Base-by-base conservation (phyloP, 1,284 basidiomycete species). In the Ceratobasidium sp. region DNA sequence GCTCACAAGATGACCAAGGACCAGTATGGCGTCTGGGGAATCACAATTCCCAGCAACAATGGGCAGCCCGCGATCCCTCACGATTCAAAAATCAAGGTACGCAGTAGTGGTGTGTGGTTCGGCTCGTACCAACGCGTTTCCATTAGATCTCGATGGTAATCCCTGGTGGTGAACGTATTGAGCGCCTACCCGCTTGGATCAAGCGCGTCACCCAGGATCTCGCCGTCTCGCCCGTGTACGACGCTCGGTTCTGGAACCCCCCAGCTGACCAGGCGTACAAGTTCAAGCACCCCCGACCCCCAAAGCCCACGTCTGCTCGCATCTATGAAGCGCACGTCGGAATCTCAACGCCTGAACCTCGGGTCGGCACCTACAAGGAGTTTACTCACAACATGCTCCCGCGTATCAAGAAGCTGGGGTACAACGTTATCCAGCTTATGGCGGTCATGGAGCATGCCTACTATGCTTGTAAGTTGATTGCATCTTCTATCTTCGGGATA, bases 321-420 rank as follows among this genome's bases (percentile, higher is more conserved):
- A 96, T 99, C 78, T 99, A 99, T 83, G 97, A 99, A 84, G 97
- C 97, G 0, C 97, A 99, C 83, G 96, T 99, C 80, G 98, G 98
- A 20, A 99, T 99, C 80, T 98, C 97, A 10, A 96, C 96, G 13
- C 85, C 93, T 3, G 96, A 98, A 82, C 87, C 89, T 69, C 89
- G 95, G 77, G 95, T 99, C 33, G 97, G 96, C 3, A 96, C 94
- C 1, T 99, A 98, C 89, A 96, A 94, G 84, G 97, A 99, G 86
- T 99, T 99, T 82, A 97, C 96, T 46, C 84, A 86, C 59, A 90
- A 98, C 83, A 86, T 95, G 61, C 89, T 99, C 9, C 95, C 94
- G 48, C 90, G 96, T 78, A 99, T 99, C 85, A 92, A 93, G 83
- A 90, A 91, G 77, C 88, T 99, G 28, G 98, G 96, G 3, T 99